Evolutionary conservation across 192 early-diverging fungal genomes (phyloP), one percentile per base, ranked within the genome.

Genomic region (Coemansia sp.): DNA sequence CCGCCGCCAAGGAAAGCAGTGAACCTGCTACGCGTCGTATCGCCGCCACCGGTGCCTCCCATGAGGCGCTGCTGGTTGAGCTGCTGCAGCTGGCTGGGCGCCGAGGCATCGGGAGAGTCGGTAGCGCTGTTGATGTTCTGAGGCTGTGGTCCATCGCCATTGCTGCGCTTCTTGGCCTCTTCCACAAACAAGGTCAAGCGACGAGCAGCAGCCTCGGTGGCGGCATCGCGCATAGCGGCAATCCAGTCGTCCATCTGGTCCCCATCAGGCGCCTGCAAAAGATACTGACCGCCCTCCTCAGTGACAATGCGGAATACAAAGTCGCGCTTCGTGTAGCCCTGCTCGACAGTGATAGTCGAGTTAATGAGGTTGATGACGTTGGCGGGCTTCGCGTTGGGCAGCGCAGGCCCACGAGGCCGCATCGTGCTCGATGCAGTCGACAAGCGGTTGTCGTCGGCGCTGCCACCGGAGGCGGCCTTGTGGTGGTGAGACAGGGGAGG

Each of bases 181-280:
- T 85, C 84, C 3, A 87, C 86, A 62, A 90, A 81, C 43, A 92
- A 65, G 2, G 89, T 92, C 59, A 85, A 75, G 10, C 91, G 77
- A 57, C 88, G 86, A 7, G 87, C 88, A 14, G 89, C 87, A 7
- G 87, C 91, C 66, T 90, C 86, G 3, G 85, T 86, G 4, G 88
- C 88, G 6, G 89, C 86, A 47, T 86, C 86, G 41, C 87, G 87
- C 70, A 92, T 85, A 2, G 83, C 68, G 6, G 68, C 61, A 47
- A 92, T 88, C 91, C 91, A 92, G 64, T 85, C 87, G 26, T 89
- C 73, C 91, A 92, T 90, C 45, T 90, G 86, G 1, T 88, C 87
- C 26, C 69, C 61, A 37, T 86, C 86, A 2, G 86, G 70, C 9
- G 87, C 88, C 76, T 90, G 89, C 35, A 92, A 76, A 39, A 92